Evolutionary conservation across 257 asterid species (phyloP).

Genomic region (Capsicum chinense): DNA sequence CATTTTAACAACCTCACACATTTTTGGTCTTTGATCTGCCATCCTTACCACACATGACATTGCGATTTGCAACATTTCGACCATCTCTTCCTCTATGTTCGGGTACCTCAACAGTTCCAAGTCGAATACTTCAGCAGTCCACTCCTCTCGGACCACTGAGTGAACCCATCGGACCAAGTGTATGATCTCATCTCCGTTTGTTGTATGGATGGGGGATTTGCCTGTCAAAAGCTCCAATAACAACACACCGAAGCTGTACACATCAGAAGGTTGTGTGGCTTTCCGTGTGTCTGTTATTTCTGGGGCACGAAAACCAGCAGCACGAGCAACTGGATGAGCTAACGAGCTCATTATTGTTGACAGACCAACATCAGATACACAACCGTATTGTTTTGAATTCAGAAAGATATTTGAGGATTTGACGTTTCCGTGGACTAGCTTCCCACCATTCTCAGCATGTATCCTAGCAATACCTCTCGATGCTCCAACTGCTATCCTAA

Average conservation of each 20-base stretch:
- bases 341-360: slow-evolving; percentile 65
- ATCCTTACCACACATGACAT: slow-evolving; percentile 70
- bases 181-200: slow-evolving; percentile 64
- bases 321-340: slow-evolving; percentile 70
- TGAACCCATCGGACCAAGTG: slow-evolving; percentile 86
- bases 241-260: slow-evolving; percentile 75
- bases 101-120: slow-evolving; percentile 67
- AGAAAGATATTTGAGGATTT: slow-evolving; percentile 78
- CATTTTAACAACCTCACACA: slow-evolving; percentile 64
- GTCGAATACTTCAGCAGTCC: slow-evolving; percentile 91
- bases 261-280: slow-evolving; percentile 72
- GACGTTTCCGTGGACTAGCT: slow-evolving; percentile 73
- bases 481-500: slow-evolving; percentile 72
- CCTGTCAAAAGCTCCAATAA: slow-evolving; percentile 77
- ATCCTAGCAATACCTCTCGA: slow-evolving; percentile 74
- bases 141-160: slow-evolving; percentile 85
- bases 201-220: slow-evolving; percentile 68
- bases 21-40: slow-evolving; percentile 74
- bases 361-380: slow-evolving; percentile 76
- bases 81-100: slow-evolving; percentile 76
- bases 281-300: slow-evolving; percentile 75
- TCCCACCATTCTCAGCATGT: slow-evolving; percentile 67
- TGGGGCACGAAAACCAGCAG: slow-evolving; percentile 83
- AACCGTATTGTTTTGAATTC: slow-evolving; percentile 61
- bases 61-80: slow-evolving; percentile 75